Base-by-base conservation (phyloP, 331 rosid genomes). In the Quercus phellos region DNA sequence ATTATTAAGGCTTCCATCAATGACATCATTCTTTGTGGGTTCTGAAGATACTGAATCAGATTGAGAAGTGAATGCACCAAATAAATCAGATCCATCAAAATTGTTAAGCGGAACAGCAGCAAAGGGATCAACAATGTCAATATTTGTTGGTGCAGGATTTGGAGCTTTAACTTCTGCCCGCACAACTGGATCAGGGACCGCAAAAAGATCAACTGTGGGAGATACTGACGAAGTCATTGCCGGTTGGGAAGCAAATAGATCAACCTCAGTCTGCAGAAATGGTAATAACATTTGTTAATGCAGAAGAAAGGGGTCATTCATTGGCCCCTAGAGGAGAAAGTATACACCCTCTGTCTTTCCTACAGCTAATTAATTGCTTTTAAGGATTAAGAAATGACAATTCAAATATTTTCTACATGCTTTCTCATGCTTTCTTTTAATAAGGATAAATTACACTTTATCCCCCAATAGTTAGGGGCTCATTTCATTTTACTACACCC, bases 61-160 rank as follows among this genome's bases (percentile, higher is more conserved):
- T 74, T 77, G 87, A 70, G 97, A 89, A 77, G 96, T 74, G 79
- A 92, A 87, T 22, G 92, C 89, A 55, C 97, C 97, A 71, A 92
- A 89, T 66, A 86, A 34, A 82, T 91, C 97, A 74, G 98, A 82
- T 83, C 88, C 97, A 79, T 91, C 93, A 82, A 95, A 95, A 63
- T 70, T 92, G 81, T 89, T 84, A 63, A 93, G 93, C 3, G 99
- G 96, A 80, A 95, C 93, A 70, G 93, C 91, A 81, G 97, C 91
- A 59, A 95, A 95, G 68, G 99, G 99, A 88, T 95, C 99, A 50
- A 87, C 55, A 59, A 75, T 24, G 88, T 81, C 85, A 68, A 73
- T 51, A 66, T 86, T 88, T 75, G 80, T 22, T 43, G 85, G 80
- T 55, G 70, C 86, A 43, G 88, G 58, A 63, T 78, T 81, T 74